Conservation (phyloP, 1,284 basidiomycete species). For the Ganoderma boninense region DNA sequence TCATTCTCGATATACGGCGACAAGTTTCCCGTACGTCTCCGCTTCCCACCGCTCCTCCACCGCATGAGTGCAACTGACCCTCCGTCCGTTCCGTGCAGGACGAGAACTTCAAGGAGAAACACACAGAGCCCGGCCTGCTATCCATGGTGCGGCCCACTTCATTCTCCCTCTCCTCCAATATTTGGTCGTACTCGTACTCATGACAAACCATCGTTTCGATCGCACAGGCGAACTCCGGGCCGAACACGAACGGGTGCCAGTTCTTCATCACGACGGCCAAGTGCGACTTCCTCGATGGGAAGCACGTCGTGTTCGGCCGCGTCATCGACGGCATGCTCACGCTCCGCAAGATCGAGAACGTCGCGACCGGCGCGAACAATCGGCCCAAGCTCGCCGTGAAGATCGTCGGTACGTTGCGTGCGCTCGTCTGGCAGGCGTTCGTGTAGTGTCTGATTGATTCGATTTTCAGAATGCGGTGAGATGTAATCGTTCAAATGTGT, state of each 20-base stretch:
- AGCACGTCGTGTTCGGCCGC: conserved; percentile 92
- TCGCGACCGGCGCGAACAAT: conserved; percentile 89
- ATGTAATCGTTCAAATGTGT: conserved; percentile 46
- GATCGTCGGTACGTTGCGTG: conserved; percentile 71
- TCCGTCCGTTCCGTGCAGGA: conserved; percentile 58
- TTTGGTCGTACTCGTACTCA: background rate
- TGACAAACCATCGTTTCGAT: background rate
- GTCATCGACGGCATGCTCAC: conserved; percentile 90
- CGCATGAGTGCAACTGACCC: background rate
- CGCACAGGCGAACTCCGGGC: conserved; percentile 88
- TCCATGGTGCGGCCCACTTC: conserved; percentile 74
- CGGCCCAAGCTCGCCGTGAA: conserved; percentile 86
- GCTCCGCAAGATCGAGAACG: conserved; percentile 93
- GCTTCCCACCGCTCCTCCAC: background rate
- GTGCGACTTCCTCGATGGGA: conserved; percentile 91
- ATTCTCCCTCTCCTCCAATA: background rate
- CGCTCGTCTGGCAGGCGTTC: background rate
- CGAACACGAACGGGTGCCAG: conserved; percentile 94
- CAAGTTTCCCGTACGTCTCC: conserved; percentile 81
- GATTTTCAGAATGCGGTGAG: conserved; percentile 61
- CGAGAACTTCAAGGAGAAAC: conserved; percentile 94
- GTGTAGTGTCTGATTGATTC: background rate
- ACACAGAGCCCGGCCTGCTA: conserved; percentile 83
- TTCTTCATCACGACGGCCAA: conserved; percentile 98
- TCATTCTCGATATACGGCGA: conserved; percentile 95